Conservation (phyloP, 108 stramenopile genomes). For the Nitzschia sp. region DNA sequence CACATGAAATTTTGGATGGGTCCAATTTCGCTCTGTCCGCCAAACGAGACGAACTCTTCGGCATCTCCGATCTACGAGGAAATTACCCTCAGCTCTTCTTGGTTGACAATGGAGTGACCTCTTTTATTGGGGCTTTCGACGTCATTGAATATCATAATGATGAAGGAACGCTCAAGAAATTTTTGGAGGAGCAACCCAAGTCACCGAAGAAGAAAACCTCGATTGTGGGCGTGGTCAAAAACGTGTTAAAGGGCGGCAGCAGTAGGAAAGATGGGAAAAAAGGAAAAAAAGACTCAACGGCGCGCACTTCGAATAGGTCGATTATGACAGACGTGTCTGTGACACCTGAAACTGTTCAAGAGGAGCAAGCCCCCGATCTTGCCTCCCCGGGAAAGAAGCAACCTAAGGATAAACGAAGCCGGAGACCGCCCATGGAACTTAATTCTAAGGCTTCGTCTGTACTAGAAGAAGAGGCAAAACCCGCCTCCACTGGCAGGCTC, state of each 20-base stretch:
- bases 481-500: neutral
- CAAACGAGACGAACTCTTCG: slow-evolving; percentile 53
- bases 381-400: neutral
- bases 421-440: neutral
- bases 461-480: neutral
- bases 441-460: neutral
- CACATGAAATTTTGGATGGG: slow-evolving; percentile 48
- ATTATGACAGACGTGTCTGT: neutral
- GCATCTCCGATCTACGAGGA: slow-evolving; percentile 51
- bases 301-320: neutral
- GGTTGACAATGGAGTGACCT: slow-evolving; percentile 42
- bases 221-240: neutral
- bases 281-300: neutral
- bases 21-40: slow-evolving; percentile 37
- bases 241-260: neutral
- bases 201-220: neutral
- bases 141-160: slow-evolving; percentile 14
- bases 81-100: slow-evolving; percentile 79
- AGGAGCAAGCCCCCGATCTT: neutral
- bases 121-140: slow-evolving; percentile 31
- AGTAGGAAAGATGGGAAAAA: neutral
- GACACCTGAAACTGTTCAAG: neutral
- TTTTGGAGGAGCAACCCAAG: neutral
- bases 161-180: slow-evolving; percentile 5
- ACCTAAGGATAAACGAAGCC: neutral